Evolutionary conservation across 352 stramenopile species (phyloP).

Genomic region (Pythium dissimile): DNA sequence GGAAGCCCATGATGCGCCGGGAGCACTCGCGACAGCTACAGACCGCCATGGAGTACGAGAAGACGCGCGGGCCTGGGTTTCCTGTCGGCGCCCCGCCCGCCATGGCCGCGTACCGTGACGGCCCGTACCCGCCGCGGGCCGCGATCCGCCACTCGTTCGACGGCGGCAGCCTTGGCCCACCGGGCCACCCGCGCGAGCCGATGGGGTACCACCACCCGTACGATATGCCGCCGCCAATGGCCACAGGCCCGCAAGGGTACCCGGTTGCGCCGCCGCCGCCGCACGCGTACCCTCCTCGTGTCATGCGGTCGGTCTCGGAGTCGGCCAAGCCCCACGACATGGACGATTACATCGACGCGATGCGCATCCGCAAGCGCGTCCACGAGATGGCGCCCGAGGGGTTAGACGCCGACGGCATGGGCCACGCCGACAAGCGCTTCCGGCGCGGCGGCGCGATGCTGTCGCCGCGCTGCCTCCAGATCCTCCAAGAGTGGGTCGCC

Average conservation of each 20-base stretch:
- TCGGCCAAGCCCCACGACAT: constrained; percentile 38
- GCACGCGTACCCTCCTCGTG: constrained; percentile 32
- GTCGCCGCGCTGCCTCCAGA: constrained; percentile 69
- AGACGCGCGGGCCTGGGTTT: constrained; percentile 35
- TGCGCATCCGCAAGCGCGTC: constrained; percentile 64
- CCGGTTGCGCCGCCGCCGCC: constrained; percentile 6
- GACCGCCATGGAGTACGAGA: constrained; percentile 69
- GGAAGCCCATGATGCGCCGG: constrained; percentile 87
- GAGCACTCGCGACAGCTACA: constrained; percentile 79
- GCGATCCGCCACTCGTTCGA: constrained; percentile 67
- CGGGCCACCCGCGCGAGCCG: constrained; percentile 9
- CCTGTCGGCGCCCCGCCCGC: constrained; percentile 20
- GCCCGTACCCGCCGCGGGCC: constrained; percentile 38
- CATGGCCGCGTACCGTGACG: constrained; percentile 25
- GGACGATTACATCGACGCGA: constrained; percentile 65
- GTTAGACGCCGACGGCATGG: constrained; percentile 15
- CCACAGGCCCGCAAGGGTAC: neutral
- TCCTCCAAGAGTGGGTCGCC: constrained; percentile 79
- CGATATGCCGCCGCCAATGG: constrained; percentile 3
- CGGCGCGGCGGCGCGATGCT: constrained; percentile 43
- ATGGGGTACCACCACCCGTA: constrained; percentile 15
- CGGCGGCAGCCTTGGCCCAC: constrained; percentile 45
- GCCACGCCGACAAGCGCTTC: constrained; percentile 39
- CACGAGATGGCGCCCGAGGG: constrained; percentile 39
- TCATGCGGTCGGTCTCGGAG: constrained; percentile 66